phyloP scores from a whole-genome alignment of 164 flowering plant genomes.

The Stephania japonica region DNA sequence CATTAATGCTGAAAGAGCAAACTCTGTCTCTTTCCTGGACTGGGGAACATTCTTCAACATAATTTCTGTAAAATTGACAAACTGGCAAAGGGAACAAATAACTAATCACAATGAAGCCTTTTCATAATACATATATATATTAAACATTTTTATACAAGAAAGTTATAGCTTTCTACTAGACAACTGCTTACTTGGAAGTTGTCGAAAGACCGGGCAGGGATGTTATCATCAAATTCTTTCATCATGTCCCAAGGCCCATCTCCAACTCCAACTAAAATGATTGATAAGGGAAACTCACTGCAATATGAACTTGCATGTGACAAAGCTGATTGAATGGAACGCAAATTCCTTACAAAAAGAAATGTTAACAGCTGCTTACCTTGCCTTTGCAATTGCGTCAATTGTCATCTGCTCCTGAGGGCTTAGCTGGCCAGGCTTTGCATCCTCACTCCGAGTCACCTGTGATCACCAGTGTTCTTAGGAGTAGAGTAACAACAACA shows the following conservation, averaged over 20 bases:
- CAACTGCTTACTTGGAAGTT: constrained; percentile 63
- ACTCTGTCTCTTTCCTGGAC: constrained; percentile 70
- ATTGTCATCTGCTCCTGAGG: constrained; percentile 84
- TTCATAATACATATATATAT: not conserved
- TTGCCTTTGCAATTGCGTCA: constrained; percentile 80
- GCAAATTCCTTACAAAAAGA: not conserved
- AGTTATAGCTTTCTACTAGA: not conserved
- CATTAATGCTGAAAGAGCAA: constrained; percentile 85
- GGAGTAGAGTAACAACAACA: not conserved
- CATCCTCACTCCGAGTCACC: constrained; percentile 97
- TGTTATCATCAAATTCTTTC: constrained; percentile 85
- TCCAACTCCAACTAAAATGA: constrained; percentile 86
- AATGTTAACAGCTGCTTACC: constrained; percentile 33
- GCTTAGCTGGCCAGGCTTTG: constrained; percentile 60
- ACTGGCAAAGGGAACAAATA: constrained; percentile 31
- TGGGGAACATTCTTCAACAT: constrained; percentile 51
- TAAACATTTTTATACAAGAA: not conserved
- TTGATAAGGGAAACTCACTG: constrained; percentile 77
- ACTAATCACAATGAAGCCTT: not conserved
- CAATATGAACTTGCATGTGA: constrained; percentile 9
- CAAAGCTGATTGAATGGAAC: not conserved
- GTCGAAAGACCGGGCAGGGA: constrained; percentile 77
- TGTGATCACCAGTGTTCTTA: constrained; percentile 18
- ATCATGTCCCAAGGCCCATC: constrained; percentile 98
- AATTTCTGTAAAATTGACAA: constrained; percentile 87